These are phyloP conservation scores for Baorangia bicolor DNA, from an alignment of 768 basidiomycete genomes.

Conservation along the genomic window DNA sequence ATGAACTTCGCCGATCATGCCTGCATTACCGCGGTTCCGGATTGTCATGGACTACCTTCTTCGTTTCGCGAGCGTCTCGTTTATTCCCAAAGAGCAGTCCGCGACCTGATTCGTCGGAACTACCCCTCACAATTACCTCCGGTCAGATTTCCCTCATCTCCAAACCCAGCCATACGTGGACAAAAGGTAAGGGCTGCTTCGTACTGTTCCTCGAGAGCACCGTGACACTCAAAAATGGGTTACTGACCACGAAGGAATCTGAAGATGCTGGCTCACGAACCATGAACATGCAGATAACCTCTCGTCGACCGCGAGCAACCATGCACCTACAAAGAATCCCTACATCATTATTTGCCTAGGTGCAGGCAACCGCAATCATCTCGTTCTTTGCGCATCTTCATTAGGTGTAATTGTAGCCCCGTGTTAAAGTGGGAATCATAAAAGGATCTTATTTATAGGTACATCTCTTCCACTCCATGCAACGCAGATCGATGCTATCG, in stretches of 20 bases:
- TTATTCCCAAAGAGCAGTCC: slow-evolving; percentile 10
- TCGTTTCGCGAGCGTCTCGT: slow-evolving; percentile 12
- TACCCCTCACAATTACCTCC: not conserved
- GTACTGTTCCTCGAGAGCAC: not conserved
- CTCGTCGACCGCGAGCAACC: not conserved
- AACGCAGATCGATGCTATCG: not conserved
- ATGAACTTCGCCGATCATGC: slow-evolving; percentile 22
- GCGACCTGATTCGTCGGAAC: slow-evolving; percentile 14
- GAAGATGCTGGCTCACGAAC: not conserved
- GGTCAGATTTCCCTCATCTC: slow-evolving; percentile 8
- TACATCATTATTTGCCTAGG: not conserved
- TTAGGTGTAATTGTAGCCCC: not conserved
- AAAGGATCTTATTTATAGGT: not conserved
- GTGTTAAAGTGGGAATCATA: not conserved
- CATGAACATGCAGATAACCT: not conserved
- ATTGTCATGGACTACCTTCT: not conserved
- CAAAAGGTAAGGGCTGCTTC: slow-evolving; percentile 1
- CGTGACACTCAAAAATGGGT: not conserved
- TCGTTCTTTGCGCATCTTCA: not conserved
- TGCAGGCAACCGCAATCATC: not conserved
- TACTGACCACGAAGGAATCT: not conserved
- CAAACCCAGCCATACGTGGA: not conserved
- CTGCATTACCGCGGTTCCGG: slow-evolving; percentile 18
- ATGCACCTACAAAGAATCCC: not conserved
- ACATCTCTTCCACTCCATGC: not conserved